These are phyloP conservation scores for Haemoproteus tartakovskyi DNA, from an alignment of 169 alveolate species.

Conservation along the genomic window DNA sequence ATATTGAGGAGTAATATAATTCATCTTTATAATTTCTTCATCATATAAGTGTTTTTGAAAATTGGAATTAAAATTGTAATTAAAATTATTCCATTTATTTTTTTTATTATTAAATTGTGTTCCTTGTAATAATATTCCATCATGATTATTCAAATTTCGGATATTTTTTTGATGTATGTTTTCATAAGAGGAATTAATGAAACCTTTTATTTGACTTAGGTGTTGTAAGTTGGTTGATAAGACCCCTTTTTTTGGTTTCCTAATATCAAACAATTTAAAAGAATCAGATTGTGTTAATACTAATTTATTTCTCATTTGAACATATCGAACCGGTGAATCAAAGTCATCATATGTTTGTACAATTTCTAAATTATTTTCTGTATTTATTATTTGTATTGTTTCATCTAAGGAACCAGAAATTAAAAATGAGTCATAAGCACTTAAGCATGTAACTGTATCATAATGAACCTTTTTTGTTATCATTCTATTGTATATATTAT, in stretches of 20 bases:
- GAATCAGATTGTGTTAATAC: slow-evolving; percentile 13
- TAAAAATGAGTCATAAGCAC: slow-evolving; percentile 48
- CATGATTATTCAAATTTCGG: too few species aligned
- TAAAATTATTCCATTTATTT: too few species aligned
- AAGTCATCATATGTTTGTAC: slow-evolving; percentile 50
- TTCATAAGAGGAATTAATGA: too few species aligned
- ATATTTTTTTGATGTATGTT: too few species aligned
- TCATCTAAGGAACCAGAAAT: slow-evolving; percentile 76
- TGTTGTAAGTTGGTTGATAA: slow-evolving; percentile 12
- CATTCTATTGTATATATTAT: slow-evolving; percentile 7
- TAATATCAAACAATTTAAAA: slow-evolving; percentile 59
- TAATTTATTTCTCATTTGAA: slow-evolving; percentile 15
- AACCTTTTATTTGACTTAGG: too few species aligned
- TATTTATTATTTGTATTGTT: slow-evolving; percentile 68
- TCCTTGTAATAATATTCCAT: too few species aligned
- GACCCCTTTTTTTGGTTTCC: slow-evolving; percentile 51
- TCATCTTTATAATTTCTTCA: neutral
- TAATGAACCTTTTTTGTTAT: slow-evolving; percentile 56
- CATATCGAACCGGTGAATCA: slow-evolving; percentile 3
- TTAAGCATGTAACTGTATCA: slow-evolving; percentile 70
- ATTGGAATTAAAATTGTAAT: too few species aligned
- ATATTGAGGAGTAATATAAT: slow-evolving; percentile 1
- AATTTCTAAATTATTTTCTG: slow-evolving; percentile 57
- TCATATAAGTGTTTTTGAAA: slow-evolving; percentile 2
- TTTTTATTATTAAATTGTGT: too few species aligned